Percentiles rank a stretch among this genome's conserved stretches.
Conservation (phyloP, 2,329 filamentous ascomycete species). For the Phialophora expanda region DNA sequence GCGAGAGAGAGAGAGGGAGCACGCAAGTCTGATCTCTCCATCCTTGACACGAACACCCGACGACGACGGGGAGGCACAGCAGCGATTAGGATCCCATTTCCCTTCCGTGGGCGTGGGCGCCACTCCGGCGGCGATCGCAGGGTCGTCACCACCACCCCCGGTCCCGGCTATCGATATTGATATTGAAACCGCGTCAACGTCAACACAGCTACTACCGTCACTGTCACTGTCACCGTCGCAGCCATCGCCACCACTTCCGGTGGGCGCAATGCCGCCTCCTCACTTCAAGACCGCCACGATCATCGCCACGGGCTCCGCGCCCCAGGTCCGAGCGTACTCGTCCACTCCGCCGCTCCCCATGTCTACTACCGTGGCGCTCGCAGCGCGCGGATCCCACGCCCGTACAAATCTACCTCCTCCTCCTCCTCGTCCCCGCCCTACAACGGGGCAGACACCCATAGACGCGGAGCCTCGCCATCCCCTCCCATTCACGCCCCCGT, state of each 20-base stretch:
- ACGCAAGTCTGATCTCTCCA: neutral
- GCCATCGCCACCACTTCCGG: neutral
- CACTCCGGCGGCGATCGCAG: neutral
- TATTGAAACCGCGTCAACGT: neutral
- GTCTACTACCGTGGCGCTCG: conserved; percentile 13
- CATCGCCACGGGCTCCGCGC: neutral
- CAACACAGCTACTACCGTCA: neutral
- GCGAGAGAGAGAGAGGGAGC: neutral
- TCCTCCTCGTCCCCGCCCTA: neutral
- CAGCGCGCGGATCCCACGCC: conserved; percentile 1
- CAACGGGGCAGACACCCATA: neutral
- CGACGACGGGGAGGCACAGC: conserved; percentile 10
- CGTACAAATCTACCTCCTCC: neutral
- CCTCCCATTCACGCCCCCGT: neutral
- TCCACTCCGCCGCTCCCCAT: conserved; percentile 9
- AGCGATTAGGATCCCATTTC: neutral
- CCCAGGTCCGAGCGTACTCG: conserved; percentile 11
- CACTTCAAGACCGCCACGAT: neutral
- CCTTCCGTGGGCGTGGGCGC: neutral
- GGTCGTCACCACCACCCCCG: neutral
- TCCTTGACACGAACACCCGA: neutral
- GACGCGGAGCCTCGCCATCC: conserved; percentile 1
- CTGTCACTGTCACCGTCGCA: too few relatives aligned
- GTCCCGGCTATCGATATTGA: neutral
- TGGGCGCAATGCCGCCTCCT: neutral